phyloP scores from a whole-genome alignment of 306 rosid genomes.

The Inga leiocalycina region DNA sequence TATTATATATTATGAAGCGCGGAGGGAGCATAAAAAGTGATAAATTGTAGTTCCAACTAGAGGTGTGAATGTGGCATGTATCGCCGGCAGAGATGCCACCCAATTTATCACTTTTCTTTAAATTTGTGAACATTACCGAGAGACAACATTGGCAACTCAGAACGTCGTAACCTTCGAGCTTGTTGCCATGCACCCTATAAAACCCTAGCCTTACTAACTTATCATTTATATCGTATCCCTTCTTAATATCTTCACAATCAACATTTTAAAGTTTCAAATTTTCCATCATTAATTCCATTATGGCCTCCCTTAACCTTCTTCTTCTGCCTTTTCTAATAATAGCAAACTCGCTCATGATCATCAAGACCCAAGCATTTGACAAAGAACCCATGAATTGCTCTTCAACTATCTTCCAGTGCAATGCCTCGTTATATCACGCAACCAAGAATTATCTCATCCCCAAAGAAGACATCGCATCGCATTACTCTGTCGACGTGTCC shows the following conservation, averaged over 20 bases:
- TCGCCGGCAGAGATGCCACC: not conserved
- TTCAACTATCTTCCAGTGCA: slow-evolving; percentile 44
- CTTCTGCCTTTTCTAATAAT: slow-evolving; percentile 39
- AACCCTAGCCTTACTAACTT: too few relatives aligned
- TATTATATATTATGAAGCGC: too few relatives aligned
- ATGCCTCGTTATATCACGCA: slow-evolving; percentile 61
- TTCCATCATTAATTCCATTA: slow-evolving; percentile 28
- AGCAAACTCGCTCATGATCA: slow-evolving; percentile 11
- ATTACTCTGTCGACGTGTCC: slow-evolving; percentile 46
- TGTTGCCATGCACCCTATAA: too few relatives aligned
- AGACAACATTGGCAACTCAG: too few relatives aligned
- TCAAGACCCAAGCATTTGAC: not conserved
- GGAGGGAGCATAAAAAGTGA: too few relatives aligned
- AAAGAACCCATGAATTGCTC: slow-evolving; percentile 53
- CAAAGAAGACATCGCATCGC: slow-evolving; percentile 43
- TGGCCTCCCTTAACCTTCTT: slow-evolving; percentile 50
- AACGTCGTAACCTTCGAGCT: too few relatives aligned
- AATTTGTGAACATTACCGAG: too few relatives aligned
- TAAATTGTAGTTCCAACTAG: too few relatives aligned
- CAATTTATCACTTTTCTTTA: not conserved
- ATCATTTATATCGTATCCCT: not conserved
- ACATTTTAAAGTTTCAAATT: slow-evolving; percentile 23
- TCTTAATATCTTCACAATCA: slow-evolving; percentile 5
- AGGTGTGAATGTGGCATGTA: not conserved
- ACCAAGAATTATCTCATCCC: slow-evolving; percentile 9